Percentiles rank a stretch among this genome's conserved stretches.
phyloP scores from a whole-genome alignment of 352 stramenopile species.

The Phytophthora fragariaefolia region DNA sequence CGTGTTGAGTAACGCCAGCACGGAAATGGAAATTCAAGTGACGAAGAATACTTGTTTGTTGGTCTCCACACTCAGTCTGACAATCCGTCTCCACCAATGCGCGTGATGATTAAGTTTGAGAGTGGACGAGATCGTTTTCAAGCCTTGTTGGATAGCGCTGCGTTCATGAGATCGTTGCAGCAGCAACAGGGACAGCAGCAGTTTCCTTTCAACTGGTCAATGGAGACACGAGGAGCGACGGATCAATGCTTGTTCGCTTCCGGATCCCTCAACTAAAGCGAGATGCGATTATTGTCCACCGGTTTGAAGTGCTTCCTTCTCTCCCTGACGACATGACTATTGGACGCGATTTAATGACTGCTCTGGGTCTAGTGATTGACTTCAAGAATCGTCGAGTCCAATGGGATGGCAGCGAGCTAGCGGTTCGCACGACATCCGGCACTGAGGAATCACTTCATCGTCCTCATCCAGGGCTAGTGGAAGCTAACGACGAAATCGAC shows the following conservation, averaged over 20 bases:
- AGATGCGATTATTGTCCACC: slow-evolving; percentile 15
- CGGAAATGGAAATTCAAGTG: background rate
- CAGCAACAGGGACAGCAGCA: background rate
- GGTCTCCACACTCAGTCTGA: background rate
- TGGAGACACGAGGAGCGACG: background rate
- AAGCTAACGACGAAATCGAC: background rate
- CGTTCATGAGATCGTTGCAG: slow-evolving; percentile 7
- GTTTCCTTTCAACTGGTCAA: slow-evolving; percentile 11
- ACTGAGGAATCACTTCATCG: no score
- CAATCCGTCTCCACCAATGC: background rate
- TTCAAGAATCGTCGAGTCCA: background rate
- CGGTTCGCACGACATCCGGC: background rate
- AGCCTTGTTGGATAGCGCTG: slow-evolving; percentile 1
- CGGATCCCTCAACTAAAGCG: slow-evolving; percentile 9
- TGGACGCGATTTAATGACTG: slow-evolving; percentile 1
- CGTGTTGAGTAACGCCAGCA: slow-evolving; percentile 3
- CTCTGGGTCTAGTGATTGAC: slow-evolving; percentile 10
- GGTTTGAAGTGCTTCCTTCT: slow-evolving; percentile 4
- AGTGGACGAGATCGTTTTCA: background rate
- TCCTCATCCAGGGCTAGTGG: background rate
- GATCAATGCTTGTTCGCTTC: background rate
- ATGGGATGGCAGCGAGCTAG: slow-evolving; percentile 8
- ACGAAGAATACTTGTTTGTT: slow-evolving; percentile 20
- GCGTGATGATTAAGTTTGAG: slow-evolving; percentile 7
- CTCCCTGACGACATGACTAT: slow-evolving; percentile 2